Base-by-base conservation (phyloP, 2,329 filamentous ascomycete genomes). In the Zasmidium angulare region DNA sequence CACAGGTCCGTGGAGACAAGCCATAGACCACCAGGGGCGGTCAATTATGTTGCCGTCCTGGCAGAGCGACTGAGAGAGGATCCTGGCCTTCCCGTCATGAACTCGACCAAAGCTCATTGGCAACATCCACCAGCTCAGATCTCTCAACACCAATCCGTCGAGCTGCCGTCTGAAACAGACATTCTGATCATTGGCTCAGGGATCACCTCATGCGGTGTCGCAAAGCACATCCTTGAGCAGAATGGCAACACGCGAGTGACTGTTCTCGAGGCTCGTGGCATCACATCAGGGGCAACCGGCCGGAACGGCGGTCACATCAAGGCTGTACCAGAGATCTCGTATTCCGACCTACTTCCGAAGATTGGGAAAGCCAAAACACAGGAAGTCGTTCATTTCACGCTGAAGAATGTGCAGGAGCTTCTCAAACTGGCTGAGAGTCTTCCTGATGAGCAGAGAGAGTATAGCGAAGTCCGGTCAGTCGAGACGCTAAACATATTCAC, bases 151-250 rank as follows among this genome's bases (percentile, higher is more conserved):
- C 55, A 61, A 48, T 62, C 61, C 22, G 9, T 46, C 2, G 36
- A 21, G 19, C 40, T 63, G n/a, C 52, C 48, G 19, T 6, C 14
- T 4, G 24, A 53, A 2, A 54, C 56, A 22, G 61, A 63, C 47
- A 53, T 63, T 12, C 50, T 67, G 22, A 64, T 67, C 36, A 66
- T 67, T 22, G 65, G 65, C 2, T 66, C 63, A 46, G 65, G 65
- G 12, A 62, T 67, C 29, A 63, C 59, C 6, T 61, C 59, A 3
- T 61, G 59, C 24, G 60, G 59, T 20, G 57, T 65, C 20, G 63
- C 65, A 1, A 43, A 60, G n/a, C 58, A 64, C 20, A 58, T 67
- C 2, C 52, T 67, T 20, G 19, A 56, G 10, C 46, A 55, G n/a
- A 46, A 63, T 29, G 10, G 46, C 2, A 43, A 55, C 1, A 36